Conservation (phyloP, 2,329 filamentous ascomycete species). For the Amphichorda felina region DNA sequence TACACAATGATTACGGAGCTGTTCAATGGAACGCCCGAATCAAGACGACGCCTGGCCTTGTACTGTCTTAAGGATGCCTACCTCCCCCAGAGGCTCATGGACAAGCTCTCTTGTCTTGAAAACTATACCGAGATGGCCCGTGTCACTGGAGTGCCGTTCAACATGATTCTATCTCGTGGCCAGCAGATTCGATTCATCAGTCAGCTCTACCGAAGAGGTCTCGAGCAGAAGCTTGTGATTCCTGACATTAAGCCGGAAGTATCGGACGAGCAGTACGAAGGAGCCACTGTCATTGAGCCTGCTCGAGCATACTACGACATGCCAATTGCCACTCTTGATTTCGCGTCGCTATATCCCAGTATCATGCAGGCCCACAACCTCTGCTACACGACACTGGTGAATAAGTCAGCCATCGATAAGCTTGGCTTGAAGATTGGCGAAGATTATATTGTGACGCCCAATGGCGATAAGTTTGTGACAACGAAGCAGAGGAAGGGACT, state of each 20-base stretch:
- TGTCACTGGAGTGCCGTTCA: conserved; percentile 97
- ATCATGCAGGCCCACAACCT: conserved; percentile 99
- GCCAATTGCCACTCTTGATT: conserved; percentile 94
- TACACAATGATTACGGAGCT: conserved; percentile 98
- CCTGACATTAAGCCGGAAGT: conserved; percentile 66
- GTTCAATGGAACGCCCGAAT: conserved; percentile 93
- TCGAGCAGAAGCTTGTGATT: conserved; percentile 88
- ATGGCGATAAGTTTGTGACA: conserved; percentile 88
- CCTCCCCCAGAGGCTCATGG: conserved; percentile 84
- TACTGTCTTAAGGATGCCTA: conserved; percentile 98
- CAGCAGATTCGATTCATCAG: conserved; percentile 98
- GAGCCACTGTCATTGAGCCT: conserved; percentile 95
- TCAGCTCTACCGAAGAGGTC: conserved; percentile 87
- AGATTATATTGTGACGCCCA: conserved; percentile 93
- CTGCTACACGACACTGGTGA: conserved; percentile 86
- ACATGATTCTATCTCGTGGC: conserved; percentile 79
- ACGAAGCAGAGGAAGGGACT: conserved; percentile 81
- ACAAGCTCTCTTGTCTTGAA: conserved; percentile 95
- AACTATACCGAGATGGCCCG: conserved; percentile 99
- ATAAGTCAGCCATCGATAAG: conserved; percentile 61
- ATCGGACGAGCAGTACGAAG: conserved; percentile 85
- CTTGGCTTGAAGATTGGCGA: conserved; percentile 73
- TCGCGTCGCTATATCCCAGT: conserved; percentile 94
- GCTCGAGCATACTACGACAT: conserved; percentile 88
- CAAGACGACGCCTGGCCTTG: conserved; percentile 76